phyloP scores from a whole-genome alignment of 1,139 yeast species.

The Saccharomyces hybrid region DNA sequence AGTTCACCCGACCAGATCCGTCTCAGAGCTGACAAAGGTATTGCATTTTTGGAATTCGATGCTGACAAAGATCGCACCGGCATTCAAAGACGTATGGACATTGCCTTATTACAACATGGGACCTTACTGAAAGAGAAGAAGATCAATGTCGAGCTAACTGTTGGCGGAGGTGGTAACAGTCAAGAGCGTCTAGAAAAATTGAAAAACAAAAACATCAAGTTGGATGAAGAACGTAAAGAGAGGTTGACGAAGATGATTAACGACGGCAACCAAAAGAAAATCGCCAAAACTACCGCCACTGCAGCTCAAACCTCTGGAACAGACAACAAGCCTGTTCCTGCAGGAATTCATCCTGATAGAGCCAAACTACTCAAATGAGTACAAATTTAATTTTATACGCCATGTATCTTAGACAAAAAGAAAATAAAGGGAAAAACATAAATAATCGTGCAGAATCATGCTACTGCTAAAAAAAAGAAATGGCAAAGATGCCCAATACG shows the following conservation, averaged over 20 bases:
- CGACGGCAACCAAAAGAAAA: slow-evolving; percentile 16
- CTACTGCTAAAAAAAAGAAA: not conserved
- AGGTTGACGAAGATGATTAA: slow-evolving; percentile 35
- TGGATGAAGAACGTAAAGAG: slow-evolving; percentile 54
- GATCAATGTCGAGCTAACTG: slow-evolving; percentile 92
- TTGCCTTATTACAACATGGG: slow-evolving; percentile 78
- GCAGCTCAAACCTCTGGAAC: slow-evolving; percentile 4
- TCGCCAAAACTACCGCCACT: slow-evolving; percentile 5
- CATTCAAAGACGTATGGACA: slow-evolving; percentile 72
- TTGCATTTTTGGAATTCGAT: slow-evolving; percentile 86
- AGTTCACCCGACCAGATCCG: slow-evolving; percentile 69
- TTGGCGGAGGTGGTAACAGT: slow-evolving; percentile 96
- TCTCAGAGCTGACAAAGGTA: slow-evolving; percentile 75
- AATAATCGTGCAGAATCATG: not conserved
- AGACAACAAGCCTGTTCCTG: slow-evolving; percentile 4
- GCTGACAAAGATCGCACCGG: slow-evolving; percentile 43
- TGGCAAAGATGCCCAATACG: not conserved
- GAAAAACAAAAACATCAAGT: slow-evolving; percentile 66
- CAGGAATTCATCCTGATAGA: slow-evolving; percentile 30
- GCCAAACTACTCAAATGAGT: slow-evolving; percentile 19
- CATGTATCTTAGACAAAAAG: not conserved
- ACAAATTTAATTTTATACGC: not conserved
- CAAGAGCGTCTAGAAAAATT: slow-evolving; percentile 61
- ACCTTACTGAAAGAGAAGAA: slow-evolving; percentile 57
- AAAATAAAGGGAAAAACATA: not conserved